Evolutionary conservation across 2,329 filamentous ascomycete genomes (phyloP).

Genomic region (Epichloe baconii): DNA sequence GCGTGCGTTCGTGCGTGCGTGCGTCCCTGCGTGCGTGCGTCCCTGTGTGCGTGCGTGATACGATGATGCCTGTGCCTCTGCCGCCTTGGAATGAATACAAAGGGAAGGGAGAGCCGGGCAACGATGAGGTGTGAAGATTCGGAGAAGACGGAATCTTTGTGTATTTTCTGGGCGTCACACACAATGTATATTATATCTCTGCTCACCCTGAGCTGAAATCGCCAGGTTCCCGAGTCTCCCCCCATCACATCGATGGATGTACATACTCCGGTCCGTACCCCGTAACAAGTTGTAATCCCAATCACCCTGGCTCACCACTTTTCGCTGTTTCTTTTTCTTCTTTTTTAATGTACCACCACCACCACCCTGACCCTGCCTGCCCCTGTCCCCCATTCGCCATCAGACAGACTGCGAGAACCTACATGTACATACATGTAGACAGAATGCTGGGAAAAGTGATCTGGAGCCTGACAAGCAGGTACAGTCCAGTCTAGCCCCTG

Average conservation of each 20-base stretch:
- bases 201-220: slow-evolving; percentile 4
- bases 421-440: not conserved
- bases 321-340: not conserved
- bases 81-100: not conserved
- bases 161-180: slow-evolving; percentile 3
- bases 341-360: not conserved
- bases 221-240: slow-evolving; percentile 4
- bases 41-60: not conserved
- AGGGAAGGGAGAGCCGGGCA: not conserved
- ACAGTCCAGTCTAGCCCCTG: no score
- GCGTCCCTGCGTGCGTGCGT: not conserved
- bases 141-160: slow-evolving; percentile 1
- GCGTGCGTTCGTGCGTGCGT: not conserved
- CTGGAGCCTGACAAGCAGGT: not conserved
- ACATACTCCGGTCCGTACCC: not conserved
- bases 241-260: slow-evolving; percentile 1
- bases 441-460: not conserved
- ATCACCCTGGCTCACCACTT: slow-evolving; percentile 4
- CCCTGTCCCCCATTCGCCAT: not conserved
- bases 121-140: not conserved
- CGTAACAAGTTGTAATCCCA: not conserved
- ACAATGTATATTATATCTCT: slow-evolving; percentile 10
- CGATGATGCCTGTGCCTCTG: not conserved
- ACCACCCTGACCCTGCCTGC: not conserved
- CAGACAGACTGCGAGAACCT: slow-evolving; percentile 1